Conservation (phyloP, 176 grass and related monocot species). For the Eremochloa ophiuroides region DNA sequence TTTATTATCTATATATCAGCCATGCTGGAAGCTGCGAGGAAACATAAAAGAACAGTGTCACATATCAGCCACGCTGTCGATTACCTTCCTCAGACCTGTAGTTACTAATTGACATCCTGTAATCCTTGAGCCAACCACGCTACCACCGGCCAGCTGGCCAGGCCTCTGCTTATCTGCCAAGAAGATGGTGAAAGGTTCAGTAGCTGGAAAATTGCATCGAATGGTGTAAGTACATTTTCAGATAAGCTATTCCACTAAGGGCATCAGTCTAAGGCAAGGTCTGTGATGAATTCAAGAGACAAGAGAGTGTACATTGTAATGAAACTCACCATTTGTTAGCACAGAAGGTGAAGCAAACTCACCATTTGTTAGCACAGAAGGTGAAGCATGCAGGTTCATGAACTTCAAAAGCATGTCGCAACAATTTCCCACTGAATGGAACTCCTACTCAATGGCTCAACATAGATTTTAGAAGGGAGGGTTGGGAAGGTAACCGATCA, state of each 20-base stretch:
- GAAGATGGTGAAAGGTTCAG: background rate
- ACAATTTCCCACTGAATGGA: background rate
- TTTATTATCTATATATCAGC: background rate
- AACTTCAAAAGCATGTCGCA: background rate
- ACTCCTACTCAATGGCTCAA: background rate
- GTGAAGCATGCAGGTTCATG: background rate
- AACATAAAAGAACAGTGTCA: background rate
- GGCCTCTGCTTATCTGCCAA: background rate
- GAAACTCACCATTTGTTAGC: background rate
- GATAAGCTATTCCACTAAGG: background rate
- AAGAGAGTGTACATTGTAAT: background rate
- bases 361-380: too few relatives aligned
- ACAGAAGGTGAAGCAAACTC: too few relatives aligned
- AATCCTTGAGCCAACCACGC: constrained; percentile 2
- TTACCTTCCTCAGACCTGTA: constrained; percentile 3
- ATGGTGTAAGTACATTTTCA: background rate
- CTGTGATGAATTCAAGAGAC: background rate
- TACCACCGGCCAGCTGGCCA: background rate
- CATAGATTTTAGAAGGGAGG: background rate
- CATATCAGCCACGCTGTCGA: background rate
- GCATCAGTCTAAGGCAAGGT: background rate
- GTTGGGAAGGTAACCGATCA: background rate
- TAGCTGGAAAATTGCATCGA: background rate
- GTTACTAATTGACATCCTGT: background rate
- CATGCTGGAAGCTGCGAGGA: constrained; percentile 12